phyloP scores from a whole-genome alignment of 2,329 filamentous ascomycete species.

The Penicillium sp. region DNA sequence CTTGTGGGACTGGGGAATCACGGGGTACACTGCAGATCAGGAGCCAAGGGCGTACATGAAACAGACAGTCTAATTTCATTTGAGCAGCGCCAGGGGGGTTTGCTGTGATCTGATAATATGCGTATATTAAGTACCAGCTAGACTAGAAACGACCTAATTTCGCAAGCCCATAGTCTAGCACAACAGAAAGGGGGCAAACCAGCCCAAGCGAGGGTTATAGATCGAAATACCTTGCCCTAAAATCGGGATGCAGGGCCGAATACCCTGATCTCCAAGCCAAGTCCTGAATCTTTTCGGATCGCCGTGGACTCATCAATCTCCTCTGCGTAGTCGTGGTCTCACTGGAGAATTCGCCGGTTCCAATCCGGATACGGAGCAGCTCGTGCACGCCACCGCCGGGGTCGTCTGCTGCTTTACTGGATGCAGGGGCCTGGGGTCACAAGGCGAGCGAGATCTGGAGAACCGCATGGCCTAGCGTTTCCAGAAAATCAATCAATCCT shows the following conservation, averaged over 20 bases:
- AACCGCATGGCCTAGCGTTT: constrained; percentile 14
- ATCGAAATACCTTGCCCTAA: neutral
- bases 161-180: neutral
- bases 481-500: constrained; percentile 7
- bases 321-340: constrained; percentile 9
- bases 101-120: neutral
- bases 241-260: constrained; percentile 20
- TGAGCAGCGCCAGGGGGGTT: neutral
- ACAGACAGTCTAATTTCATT: neutral
- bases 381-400: constrained; percentile 21
- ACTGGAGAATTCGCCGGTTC: constrained; percentile 27
- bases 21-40: neutral
- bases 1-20: neutral
- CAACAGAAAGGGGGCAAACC: constrained; percentile 2
- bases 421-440: constrained; percentile 20
- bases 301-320: neutral
- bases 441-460: constrained; percentile 20
- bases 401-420: constrained; percentile 12
- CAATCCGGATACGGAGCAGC: constrained; percentile 27
- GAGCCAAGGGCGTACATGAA: neutral
- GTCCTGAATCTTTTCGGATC: constrained; percentile 16
- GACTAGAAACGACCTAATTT: neutral
- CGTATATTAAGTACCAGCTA: neutral
- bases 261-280: constrained; percentile 11
- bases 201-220: neutral